Base-by-base conservation (phyloP, 495 filamentous ascomycete genomes). In the Rostrohypoxylon terebratum region DNA sequence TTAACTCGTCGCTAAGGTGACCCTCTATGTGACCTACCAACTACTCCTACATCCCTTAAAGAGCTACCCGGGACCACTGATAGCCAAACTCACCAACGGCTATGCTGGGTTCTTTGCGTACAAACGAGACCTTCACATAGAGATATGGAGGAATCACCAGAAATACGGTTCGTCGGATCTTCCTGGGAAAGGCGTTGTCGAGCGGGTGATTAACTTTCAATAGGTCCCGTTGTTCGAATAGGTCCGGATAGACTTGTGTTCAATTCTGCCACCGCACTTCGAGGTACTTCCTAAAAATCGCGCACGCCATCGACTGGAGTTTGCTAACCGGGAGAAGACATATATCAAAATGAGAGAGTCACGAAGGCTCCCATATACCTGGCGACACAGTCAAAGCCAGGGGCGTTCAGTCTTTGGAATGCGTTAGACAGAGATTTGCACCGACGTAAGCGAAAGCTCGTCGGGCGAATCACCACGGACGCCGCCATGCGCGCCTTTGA, bases 11-110 rank as follows among this genome's bases (percentile, higher is more conserved):
- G 7, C n/a, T 0, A 31, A 68, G 70, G 44, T 66, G 7, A 18
- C 33, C 31, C 28, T 55, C 3, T 44, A 23, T 47, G 28, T 71
- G 16, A 42, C 53, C 55, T 73, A 76, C 31, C 65, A 67, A 25
- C 13, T 62, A 8, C 63, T 63, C 54, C 54, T 81, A 42, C 75
- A 81, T 59, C 78, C 79, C 0, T 62, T 77, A 0, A 66, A 75
- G 10, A 73, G 70, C 23, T 78, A 77, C 38, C 78, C 80, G 10
- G 80, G 80, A 9, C 80, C 78, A 0, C 57, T 80, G 9, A 25
- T 77, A 25, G 75, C 71, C 6, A 77, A 72, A 23, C 36, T 79
- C 18, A 66, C 63, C 8, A 66, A 66, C n/a, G 38, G 23, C 20
- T 71, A 71, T 7, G 21, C 53, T 9, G 68, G 50, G 8, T 60